These are phyloP conservation scores for Aspergillus sergii DNA, from an alignment of 2,329 filamentous ascomycete species.

Conservation along the genomic window DNA sequence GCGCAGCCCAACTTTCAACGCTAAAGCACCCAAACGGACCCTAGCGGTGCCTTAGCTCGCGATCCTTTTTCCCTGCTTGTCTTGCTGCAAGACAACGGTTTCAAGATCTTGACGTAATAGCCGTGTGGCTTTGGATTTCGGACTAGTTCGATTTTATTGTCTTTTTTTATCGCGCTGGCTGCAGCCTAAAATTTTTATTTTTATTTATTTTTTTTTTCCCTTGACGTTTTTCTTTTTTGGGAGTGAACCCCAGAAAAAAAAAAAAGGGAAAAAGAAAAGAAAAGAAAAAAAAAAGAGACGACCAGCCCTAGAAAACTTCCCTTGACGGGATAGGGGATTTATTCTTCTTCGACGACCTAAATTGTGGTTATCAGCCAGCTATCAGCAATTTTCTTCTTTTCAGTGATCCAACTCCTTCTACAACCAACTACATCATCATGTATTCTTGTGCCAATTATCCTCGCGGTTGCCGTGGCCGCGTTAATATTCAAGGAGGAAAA, in stretches of 20 bases:
- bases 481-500: constrained; percentile 45
- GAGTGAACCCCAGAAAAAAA: neutral
- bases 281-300: neutral
- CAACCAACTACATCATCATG: constrained; percentile 34
- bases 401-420: neutral
- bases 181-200: constrained; percentile 15
- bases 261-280: neutral
- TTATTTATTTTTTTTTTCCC: constrained; percentile 24
- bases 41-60: constrained; percentile 16
- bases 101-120: constrained; percentile 27
- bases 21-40: constrained; percentile 20
- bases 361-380: constrained; percentile 9
- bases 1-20: constrained; percentile 21
- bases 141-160: constrained; percentile 16
- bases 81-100: constrained; percentile 23
- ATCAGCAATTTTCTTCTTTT: neutral
- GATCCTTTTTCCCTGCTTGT: constrained; percentile 19
- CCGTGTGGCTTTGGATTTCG: constrained; percentile 20
- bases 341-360: constrained; percentile 11
- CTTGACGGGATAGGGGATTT: constrained; percentile 21
- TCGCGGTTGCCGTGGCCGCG: constrained; percentile 51
- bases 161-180: constrained; percentile 20
- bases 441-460: constrained; percentile 53
- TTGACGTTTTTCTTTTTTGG: constrained; percentile 20
- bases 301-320: constrained; percentile 20